Conservation (phyloP, 345 rosid genomes). For the Cardamine occulta region DNA sequence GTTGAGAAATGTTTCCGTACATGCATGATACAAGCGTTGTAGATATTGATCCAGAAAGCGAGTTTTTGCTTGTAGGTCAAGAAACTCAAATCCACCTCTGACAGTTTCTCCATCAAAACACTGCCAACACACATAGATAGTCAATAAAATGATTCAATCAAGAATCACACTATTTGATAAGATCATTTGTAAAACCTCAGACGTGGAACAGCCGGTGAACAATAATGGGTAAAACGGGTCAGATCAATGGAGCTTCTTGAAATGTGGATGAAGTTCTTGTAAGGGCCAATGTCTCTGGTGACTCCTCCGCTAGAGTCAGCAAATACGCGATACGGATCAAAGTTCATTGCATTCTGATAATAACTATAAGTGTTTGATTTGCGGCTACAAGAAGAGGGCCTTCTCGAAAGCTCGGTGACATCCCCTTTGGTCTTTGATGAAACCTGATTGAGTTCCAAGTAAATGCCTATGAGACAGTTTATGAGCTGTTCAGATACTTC, state of each 20-base stretch:
- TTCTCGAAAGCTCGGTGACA: conserved; percentile 34
- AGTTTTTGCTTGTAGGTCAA: conserved; percentile 90
- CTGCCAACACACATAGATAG: conserved; percentile 47
- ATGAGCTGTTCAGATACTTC: conserved; percentile 75
- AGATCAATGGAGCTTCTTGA: conserved; percentile 59
- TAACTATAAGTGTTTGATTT: conserved; percentile 37
- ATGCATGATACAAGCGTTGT: conserved; percentile 93
- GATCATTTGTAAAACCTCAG: conserved; percentile 49
- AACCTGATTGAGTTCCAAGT: conserved; percentile 64
- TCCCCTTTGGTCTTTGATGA: conserved; percentile 48
- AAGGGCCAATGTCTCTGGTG: conserved; percentile 72
- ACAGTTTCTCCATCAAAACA: conserved; percentile 61
- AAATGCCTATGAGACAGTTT: conserved; percentile 67
- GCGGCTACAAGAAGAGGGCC: conserved; percentile 33
- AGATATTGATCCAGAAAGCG: conserved; percentile 91
- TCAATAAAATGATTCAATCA: not conserved
- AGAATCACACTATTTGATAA: not conserved
- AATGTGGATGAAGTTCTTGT: conserved; percentile 79
- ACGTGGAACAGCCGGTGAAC: conserved; percentile 46
- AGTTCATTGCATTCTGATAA: conserved; percentile 51
- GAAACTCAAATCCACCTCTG: conserved; percentile 68
- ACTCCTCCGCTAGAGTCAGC: conserved; percentile 56
- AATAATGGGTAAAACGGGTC: conserved; percentile 48
- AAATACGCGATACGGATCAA: conserved; percentile 70
- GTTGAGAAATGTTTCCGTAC: conserved; percentile 61